phyloP scores from a whole-genome alignment of 2,329 filamentous ascomycete genomes.

The Biscogniauxia mediterranea region DNA sequence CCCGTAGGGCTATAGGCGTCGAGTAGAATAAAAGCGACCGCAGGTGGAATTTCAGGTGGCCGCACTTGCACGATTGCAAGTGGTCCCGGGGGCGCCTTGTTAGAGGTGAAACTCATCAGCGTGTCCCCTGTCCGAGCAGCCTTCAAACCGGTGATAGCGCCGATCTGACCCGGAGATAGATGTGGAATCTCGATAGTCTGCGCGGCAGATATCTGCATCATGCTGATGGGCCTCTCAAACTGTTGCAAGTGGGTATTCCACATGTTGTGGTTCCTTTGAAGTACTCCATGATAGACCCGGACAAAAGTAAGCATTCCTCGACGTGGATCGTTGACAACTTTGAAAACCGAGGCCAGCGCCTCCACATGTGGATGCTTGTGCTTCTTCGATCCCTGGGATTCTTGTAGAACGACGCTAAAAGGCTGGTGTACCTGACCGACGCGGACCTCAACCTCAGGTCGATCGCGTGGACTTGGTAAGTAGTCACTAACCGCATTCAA shows the following conservation, averaged over 20 bases:
- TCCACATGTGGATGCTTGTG: conserved; percentile 36
- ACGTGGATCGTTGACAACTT: conserved; percentile 85
- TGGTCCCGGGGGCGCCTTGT: conserved; percentile 62
- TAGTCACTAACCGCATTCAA: conserved; percentile 87
- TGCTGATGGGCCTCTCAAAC: conserved; percentile 75
- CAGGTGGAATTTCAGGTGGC: conserved; percentile 84
- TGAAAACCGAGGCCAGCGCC: conserved; percentile 74
- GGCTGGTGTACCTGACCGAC: conserved; percentile 56
- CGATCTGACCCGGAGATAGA: conserved; percentile 85
- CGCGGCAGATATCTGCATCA: conserved; percentile 86
- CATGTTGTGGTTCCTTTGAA: conserved; percentile 70
- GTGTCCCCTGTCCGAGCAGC: conserved; percentile 93
- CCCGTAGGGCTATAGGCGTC: conserved; percentile 76
- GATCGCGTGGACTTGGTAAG: conserved; percentile 77
- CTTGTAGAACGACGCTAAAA: conserved; percentile 40
- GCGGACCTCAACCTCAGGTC: conserved; percentile 75
- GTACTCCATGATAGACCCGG: conserved; percentile 81
- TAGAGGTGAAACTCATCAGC: conserved; percentile 67
- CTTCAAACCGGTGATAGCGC: conserved; percentile 87
- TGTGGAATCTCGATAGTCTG: conserved; percentile 81
- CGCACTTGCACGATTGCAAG: conserved; percentile 77
- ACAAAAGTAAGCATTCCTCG: conserved; percentile 89
- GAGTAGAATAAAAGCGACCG: conserved; percentile 94
- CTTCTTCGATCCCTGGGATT: conserved; percentile 34
- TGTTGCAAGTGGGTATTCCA: conserved; percentile 84